phyloP scores from a whole-genome alignment of 371 early-diverging fungal species.

The Apophysomyces sp. region DNA sequence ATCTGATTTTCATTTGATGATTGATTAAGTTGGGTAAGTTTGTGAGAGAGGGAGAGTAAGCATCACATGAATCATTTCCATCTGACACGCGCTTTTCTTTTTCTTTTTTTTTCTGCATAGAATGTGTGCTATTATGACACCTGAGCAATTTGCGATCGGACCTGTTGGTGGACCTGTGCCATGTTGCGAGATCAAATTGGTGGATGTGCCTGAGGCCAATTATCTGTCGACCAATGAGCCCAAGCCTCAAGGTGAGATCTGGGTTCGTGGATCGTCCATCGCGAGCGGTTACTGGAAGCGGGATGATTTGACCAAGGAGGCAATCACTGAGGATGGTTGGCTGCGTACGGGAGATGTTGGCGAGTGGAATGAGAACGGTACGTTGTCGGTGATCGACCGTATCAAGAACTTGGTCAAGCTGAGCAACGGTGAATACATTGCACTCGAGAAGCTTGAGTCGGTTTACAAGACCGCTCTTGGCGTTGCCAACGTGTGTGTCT shows the following conservation, averaged over 20 bases:
- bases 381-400: constrained; percentile 79
- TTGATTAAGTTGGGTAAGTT: background rate
- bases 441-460: constrained; percentile 95
- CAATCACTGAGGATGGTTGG: constrained; percentile 88
- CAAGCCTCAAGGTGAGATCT: constrained; percentile 82
- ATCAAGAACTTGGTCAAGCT: constrained; percentile 88
- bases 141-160: constrained; percentile 48
- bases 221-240: constrained; percentile 66
- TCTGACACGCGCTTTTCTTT: too few relatives aligned
- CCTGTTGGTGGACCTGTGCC: constrained; percentile 77
- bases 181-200: constrained; percentile 78
- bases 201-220: constrained; percentile 73
- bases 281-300: constrained; percentile 82
- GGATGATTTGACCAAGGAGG: constrained; percentile 71
- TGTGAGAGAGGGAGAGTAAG: too few relatives aligned
- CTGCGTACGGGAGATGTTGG: constrained; percentile 92
- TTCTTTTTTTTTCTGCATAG: constrained; percentile 19
- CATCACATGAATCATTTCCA: too few relatives aligned
- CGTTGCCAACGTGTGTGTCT: constrained; percentile 82
- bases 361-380: constrained; percentile 71
- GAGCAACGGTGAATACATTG: constrained; percentile 87
- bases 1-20: background rate
- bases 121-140: constrained; percentile 54
- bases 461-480: constrained; percentile 75
- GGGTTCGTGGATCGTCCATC: constrained; percentile 81